Percentiles rank a stretch among this genome's conserved stretches.
Conservation (phyloP, 306 rosid species). For the Rubus parviflorus region DNA sequence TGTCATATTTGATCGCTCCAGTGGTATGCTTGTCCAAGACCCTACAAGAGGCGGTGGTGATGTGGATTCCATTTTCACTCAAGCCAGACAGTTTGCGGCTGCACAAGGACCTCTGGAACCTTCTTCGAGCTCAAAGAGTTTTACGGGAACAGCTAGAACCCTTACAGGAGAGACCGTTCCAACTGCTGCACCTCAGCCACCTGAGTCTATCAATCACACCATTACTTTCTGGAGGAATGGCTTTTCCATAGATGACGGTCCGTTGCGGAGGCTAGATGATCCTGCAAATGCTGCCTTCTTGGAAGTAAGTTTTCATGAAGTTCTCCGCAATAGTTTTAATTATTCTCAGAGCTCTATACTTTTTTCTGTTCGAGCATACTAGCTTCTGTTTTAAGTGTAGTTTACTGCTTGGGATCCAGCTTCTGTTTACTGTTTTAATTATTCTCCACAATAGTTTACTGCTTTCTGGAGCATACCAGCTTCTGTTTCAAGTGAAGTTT, state of each 20-base stretch:
- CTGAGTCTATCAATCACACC: conserved; percentile 44
- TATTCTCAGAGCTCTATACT: neutral
- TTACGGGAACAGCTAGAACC: conserved; percentile 77
- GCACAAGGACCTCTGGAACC: conserved; percentile 48
- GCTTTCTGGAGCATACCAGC: neutral
- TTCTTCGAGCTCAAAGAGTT: conserved; percentile 58
- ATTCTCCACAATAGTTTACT: neutral
- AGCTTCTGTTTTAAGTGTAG: neutral
- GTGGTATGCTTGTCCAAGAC: conserved; percentile 95
- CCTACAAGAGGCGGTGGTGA: conserved; percentile 54
- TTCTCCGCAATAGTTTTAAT: neutral
- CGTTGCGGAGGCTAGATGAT: conserved; percentile 67
- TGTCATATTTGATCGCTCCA: conserved; percentile 32
- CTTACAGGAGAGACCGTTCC: conserved; percentile 79
- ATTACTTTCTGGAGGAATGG: conserved; percentile 94
- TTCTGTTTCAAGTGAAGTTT: neutral
- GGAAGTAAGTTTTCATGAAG: conserved; percentile 51
- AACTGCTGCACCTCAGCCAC: conserved; percentile 53
- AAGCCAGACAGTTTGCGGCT: conserved; percentile 43
- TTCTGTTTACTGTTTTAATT: neutral
- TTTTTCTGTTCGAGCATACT: neutral
- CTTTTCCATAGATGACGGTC: conserved; percentile 74
- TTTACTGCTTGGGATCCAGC: neutral
- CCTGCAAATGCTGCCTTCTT: conserved; percentile 78
- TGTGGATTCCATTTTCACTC: conserved; percentile 70